Percentiles rank a stretch among this genome's conserved stretches.
Evolutionary conservation across 2,329 filamentous ascomycete species (phyloP).

Genomic region (Biscogniauxia sp.): DNA sequence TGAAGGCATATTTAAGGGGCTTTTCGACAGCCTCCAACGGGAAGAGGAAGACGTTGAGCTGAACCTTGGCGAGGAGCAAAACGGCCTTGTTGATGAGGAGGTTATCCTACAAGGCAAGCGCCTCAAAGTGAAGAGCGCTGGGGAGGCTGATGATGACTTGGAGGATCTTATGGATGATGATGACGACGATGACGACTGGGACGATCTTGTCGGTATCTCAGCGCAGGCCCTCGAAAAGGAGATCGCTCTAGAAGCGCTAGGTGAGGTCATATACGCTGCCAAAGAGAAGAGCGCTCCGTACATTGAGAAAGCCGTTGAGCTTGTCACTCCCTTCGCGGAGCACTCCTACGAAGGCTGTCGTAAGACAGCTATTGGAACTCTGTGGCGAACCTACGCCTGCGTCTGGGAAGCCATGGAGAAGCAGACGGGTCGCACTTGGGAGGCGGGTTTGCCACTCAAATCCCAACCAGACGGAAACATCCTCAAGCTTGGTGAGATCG

Average conservation of each 20-base stretch:
- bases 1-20: conserved; percentile 71
- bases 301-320: conserved; percentile 84
- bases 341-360: conserved; percentile 92
- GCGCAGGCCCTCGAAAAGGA: conserved; percentile 95
- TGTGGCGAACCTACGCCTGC: conserved; percentile 91
- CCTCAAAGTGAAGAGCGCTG: conserved; percentile 66
- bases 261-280: conserved; percentile 77
- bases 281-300: conserved; percentile 59
- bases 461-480: conserved; percentile 76
- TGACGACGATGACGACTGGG: conserved; percentile 80
- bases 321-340: conserved; percentile 75
- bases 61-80: conserved; percentile 57
- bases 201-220: conserved; percentile 79
- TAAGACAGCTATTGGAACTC: conserved; percentile 84
- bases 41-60: conserved; percentile 85
- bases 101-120: conserved; percentile 79
- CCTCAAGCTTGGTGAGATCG: conserved; percentile 79
- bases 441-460: conserved; percentile 80
- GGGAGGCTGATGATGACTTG: conserved; percentile 54
- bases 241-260: conserved; percentile 91
- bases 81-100: conserved; percentile 30
- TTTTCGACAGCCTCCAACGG: conserved; percentile 82
- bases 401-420: conserved; percentile 87
- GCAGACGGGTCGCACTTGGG: conserved; percentile 76
- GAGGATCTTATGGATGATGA: conserved; percentile 57